A percentile compares a stretch with the other conserved stretches of the same genome.
phyloP scores from a whole-genome alignment of 306 rosid species.

The Vicia villosa region DNA sequence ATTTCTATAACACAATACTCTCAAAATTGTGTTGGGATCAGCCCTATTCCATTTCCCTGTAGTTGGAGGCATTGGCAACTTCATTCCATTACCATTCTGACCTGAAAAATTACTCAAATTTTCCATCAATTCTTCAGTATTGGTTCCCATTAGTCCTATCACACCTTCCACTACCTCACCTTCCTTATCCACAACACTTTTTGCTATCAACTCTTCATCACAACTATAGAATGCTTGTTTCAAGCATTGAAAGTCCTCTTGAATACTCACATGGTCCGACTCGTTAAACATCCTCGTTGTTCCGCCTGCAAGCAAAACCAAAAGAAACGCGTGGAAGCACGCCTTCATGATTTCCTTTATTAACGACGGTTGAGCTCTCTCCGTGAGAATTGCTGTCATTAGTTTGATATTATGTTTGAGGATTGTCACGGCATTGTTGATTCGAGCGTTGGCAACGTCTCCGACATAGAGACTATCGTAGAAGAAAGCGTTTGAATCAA shows the following conservation, averaged over 20 bases:
- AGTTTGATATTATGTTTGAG: constrained; percentile 75
- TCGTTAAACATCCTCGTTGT: constrained; percentile 55
- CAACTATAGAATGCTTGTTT: constrained; percentile 54
- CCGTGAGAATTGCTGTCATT: constrained; percentile 59
- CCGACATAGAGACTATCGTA: constrained; percentile 66
- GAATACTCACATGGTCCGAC: constrained; percentile 58
- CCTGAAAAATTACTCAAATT: constrained; percentile 65
- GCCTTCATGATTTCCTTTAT: constrained; percentile 77
- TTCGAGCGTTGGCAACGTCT: constrained; percentile 60
- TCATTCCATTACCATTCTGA: constrained; percentile 65
- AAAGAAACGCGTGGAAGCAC: constrained; percentile 65
- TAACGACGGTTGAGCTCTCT: constrained; percentile 64
- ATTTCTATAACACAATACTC: constrained; percentile 84
- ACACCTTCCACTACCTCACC: constrained; percentile 76
- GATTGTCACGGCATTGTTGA: constrained; percentile 47
- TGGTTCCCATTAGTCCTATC: constrained; percentile 62
- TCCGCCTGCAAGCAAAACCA: constrained; percentile 93
- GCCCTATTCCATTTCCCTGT: constrained; percentile 80
- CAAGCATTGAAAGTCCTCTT: constrained; percentile 70
- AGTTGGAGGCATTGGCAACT: constrained; percentile 89
- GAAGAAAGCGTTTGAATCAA: constrained; percentile 64
- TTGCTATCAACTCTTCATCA: constrained; percentile 65
- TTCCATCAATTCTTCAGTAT: constrained; percentile 71
- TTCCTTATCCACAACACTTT: constrained; percentile 68
- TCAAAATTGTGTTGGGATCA: constrained; percentile 84